phyloP scores from a whole-genome alignment of 2,329 filamentous ascomycete genomes.

The Fusarium subtropicale region DNA sequence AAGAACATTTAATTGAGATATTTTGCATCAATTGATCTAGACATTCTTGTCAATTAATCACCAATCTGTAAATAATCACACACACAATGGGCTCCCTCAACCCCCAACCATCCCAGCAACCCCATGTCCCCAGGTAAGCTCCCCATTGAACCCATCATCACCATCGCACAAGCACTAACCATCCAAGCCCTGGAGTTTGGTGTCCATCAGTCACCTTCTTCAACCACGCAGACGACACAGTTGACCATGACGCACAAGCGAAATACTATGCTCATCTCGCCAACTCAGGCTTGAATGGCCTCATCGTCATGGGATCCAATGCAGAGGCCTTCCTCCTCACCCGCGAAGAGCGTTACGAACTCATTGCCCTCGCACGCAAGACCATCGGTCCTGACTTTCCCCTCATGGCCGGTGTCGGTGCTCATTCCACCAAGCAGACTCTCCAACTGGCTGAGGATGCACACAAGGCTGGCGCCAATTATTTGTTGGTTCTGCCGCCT shows the following conservation, averaged over 20 bases:
- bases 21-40: constrained; percentile 1
- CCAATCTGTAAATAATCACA: neutral
- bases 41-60: neutral
- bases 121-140: constrained; percentile 46
- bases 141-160: neutral
- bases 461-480: constrained; percentile 69
- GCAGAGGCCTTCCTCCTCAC: constrained; percentile 68
- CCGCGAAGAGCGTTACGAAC: constrained; percentile 66
- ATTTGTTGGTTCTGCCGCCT: constrained; percentile 69
- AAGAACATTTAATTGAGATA: constrained; percentile 3
- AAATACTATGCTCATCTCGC: constrained; percentile 66
- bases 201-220: constrained; percentile 67
- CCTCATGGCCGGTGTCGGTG: constrained; percentile 77
- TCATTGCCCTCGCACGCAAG: constrained; percentile 74
- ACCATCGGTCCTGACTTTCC: constrained; percentile 88
- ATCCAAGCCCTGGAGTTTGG: constrained; percentile 53
- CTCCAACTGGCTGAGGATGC: constrained; percentile 71
- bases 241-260: constrained; percentile 60
- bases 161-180: neutral
- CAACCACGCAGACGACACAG: constrained; percentile 59
- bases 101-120: constrained; percentile 20
- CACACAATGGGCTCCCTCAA: constrained; percentile 33
- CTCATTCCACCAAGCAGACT: constrained; percentile 73
- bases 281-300: constrained; percentile 60
- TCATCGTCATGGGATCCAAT: constrained; percentile 67